Evolutionary conservation across 1,284 basidiomycete species (phyloP).

Genomic region (Ceratobasidium theobromae): DNA sequence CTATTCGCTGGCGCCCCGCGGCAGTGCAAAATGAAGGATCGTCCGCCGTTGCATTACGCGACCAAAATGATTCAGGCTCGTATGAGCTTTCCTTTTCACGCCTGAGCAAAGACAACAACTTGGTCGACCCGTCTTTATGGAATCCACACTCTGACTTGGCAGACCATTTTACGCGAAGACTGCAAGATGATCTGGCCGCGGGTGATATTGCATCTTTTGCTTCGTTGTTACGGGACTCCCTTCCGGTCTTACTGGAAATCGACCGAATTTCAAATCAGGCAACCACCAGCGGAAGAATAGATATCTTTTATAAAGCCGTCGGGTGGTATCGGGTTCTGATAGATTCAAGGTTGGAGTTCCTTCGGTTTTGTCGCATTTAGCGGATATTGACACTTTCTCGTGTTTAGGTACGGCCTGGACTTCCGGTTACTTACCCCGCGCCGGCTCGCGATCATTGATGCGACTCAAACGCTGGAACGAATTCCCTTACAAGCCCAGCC

Average conservation of each 20-base stretch:
- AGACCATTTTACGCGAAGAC: conserved; percentile 63
- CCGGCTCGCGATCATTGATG: conserved; percentile 68
- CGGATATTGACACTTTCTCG: conserved; percentile 15
- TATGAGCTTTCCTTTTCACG: conserved; percentile 17
- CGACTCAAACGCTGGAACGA: conserved; percentile 46
- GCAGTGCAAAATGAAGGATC: conserved; percentile 1
- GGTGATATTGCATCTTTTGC: conserved; percentile 18
- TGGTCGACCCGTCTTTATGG: too few species aligned
- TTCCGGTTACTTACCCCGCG: conserved; percentile 67
- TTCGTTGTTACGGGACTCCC: conserved; percentile 63
- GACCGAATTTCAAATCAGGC: conserved; percentile 56
- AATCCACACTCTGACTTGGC: conserved; percentile 77
- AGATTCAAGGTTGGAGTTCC: conserved; percentile 53
- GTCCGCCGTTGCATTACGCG: conserved; percentile 5
- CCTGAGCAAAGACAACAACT: neutral
- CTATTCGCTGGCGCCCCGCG: conserved; percentile 29
- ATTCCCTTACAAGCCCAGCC: conserved; percentile 1
- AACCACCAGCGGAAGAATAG: conserved; percentile 49
- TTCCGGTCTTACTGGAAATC: conserved; percentile 70
- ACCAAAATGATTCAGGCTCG: conserved; percentile 11
- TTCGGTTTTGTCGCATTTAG: neutral
- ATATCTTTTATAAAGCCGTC: conserved; percentile 71
- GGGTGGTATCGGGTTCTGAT: conserved; percentile 79
- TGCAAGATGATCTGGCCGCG: conserved; percentile 53
- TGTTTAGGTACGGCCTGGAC: conserved; percentile 68